These are phyloP conservation scores for Aspergillus ostianus DNA, from an alignment of 495 filamentous ascomycete species.

Conservation along the genomic window DNA sequence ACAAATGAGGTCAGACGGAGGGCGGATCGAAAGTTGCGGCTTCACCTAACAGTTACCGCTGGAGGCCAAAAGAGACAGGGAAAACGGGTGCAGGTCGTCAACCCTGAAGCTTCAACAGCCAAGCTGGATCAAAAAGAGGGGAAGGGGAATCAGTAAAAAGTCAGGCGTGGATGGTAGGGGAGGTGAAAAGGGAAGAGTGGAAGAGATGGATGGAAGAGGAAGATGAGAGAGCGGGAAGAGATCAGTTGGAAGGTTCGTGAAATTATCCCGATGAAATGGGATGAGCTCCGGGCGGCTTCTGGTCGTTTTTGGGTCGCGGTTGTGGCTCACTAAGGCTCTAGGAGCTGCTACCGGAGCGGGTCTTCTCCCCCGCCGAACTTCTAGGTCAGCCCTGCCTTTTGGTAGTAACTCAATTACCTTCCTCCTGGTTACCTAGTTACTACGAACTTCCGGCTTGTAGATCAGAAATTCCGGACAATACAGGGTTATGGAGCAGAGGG, in stretches of 20 bases:
- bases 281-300: conserved; percentile 8
- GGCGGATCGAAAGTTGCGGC: conserved; percentile 21
- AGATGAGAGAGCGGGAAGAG: conserved; percentile 21
- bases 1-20: conserved; percentile 10
- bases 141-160: conserved; percentile 7
- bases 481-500: too few relatives aligned
- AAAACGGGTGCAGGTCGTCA: conserved; percentile 53
- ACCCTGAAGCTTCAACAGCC: conserved; percentile 29
- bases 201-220: conserved; percentile 17
- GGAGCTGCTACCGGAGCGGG: conserved; percentile 25
- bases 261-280: conserved; percentile 19
- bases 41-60: conserved; percentile 18
- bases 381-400: conserved; percentile 10
- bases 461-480: neutral
- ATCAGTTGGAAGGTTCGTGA: conserved; percentile 35
- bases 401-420: too few relatives aligned
- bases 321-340: conserved; percentile 11
- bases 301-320: conserved; percentile 6
- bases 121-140: conserved; percentile 7
- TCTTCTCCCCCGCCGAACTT: conserved; percentile 27
- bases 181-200: conserved; percentile 9
- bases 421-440: neutral
- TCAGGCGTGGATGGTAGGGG: neutral
- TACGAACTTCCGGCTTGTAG: neutral
- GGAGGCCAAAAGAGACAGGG: conserved; percentile 31